phyloP scores from a whole-genome alignment of 192 early-diverging fungal genomes.

The Obelidium mucronatum region DNA sequence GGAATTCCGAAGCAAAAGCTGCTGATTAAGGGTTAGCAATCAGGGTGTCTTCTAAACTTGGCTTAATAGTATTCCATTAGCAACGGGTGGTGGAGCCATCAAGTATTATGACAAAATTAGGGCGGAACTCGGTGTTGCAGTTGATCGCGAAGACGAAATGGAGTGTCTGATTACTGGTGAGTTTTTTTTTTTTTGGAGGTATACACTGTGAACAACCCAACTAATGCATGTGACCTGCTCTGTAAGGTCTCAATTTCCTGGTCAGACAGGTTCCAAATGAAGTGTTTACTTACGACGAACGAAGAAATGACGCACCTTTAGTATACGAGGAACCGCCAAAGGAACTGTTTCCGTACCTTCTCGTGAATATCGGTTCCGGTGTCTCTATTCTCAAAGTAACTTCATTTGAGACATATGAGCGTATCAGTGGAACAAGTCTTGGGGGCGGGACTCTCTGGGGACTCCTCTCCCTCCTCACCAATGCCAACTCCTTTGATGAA shows the following conservation, averaged over 20 bases:
- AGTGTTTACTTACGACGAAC: conserved; percentile 90
- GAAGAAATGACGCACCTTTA: conserved; percentile 63
- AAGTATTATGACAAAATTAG: conserved; percentile 74
- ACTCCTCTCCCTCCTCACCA: conserved; percentile 84
- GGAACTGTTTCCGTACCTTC: conserved; percentile 89
- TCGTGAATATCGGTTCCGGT: conserved; percentile 97
- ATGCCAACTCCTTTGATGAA: conserved; percentile 86
- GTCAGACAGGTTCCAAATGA: conserved; percentile 92
- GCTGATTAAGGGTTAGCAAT: conserved; percentile 32
- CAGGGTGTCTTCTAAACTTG: background rate
- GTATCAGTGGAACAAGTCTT: conserved; percentile 80
- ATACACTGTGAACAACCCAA: background rate
- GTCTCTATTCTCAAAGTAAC: conserved; percentile 97
- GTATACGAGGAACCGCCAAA: conserved; percentile 62
- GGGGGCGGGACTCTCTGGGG: conserved; percentile 99
- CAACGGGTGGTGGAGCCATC: conserved; percentile 90
- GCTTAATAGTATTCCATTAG: conserved; percentile 64
- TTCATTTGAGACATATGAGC: conserved; percentile 81
- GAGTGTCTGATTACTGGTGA: conserved; percentile 62
- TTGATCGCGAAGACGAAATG: conserved; percentile 94
- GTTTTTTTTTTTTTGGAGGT: background rate
- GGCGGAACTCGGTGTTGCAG: conserved; percentile 71
- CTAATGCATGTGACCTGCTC: background rate
- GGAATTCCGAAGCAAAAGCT: conserved; percentile 40
- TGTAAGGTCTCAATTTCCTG: conserved; percentile 85